Evolutionary conservation across 768 basidiomycete genomes (phyloP).

Genomic region (Cyclocybe cylindracea): DNA sequence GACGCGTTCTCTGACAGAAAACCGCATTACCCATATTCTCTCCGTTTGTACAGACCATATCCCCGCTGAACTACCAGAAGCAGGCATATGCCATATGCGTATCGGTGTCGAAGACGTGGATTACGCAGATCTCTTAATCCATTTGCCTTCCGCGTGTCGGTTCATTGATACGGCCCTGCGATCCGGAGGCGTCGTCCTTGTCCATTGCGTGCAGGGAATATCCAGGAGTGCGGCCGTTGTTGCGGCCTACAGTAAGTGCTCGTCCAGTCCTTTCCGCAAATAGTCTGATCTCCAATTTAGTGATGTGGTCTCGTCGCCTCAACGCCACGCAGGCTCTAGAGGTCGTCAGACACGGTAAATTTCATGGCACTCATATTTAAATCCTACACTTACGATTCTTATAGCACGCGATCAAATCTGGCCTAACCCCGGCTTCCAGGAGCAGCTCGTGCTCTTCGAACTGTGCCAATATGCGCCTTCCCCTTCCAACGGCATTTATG

Average conservation of each 20-base stretch:
- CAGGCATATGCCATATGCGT: constrained; percentile 68
- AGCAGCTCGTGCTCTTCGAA: constrained; percentile 76
- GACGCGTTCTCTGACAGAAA: constrained; percentile 69
- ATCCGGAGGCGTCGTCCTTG: constrained; percentile 60
- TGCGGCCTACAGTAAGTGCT: constrained; percentile 69
- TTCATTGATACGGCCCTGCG: constrained; percentile 66
- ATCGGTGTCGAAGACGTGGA: constrained; percentile 72
- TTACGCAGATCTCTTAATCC: constrained; percentile 67
- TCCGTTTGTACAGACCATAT: constrained; percentile 77
- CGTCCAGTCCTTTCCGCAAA: background rate
- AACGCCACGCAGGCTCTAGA: constrained; percentile 60
- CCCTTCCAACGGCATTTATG: constrained; percentile 62
- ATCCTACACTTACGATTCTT: constrained; percentile 4
- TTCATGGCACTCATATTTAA: constrained; percentile 2
- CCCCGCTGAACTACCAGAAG: constrained; percentile 69
- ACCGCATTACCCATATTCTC: constrained; percentile 76
- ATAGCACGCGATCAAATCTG: constrained; percentile 77
- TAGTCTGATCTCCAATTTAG: constrained; percentile 33
- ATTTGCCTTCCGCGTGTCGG: constrained; percentile 63
- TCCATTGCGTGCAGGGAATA: constrained; percentile 67
- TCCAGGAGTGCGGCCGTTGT: constrained; percentile 71
- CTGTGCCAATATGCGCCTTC: constrained; percentile 69
- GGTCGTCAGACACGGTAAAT: constrained; percentile 58
- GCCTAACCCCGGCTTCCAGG: constrained; percentile 78
- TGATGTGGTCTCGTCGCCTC: constrained; percentile 67